A percentile compares a stretch with the other conserved stretches of the same genome.
Conservation (phyloP, 805 yeast genomes). For the Candida gorgasii region DNA sequence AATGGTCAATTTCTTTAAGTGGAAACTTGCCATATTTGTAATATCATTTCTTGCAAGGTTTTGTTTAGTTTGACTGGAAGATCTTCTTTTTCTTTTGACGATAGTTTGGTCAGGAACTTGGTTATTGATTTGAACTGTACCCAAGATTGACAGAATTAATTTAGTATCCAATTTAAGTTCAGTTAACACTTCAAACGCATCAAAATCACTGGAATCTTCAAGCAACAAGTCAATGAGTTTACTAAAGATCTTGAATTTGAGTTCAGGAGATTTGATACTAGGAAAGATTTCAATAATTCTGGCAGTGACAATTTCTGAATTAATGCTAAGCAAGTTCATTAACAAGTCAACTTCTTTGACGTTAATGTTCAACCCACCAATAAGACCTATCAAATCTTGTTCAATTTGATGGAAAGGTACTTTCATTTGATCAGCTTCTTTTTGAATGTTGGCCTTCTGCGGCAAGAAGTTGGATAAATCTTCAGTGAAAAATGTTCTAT, state of each 20-base stretch:
- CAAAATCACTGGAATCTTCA: slow-evolving; percentile 23
- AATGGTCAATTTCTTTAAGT: slow-evolving; percentile 74
- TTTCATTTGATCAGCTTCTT: slow-evolving; percentile 47
- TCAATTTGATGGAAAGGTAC: slow-evolving; percentile 56
- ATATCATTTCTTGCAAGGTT: slow-evolving; percentile 73
- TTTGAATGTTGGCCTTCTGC: slow-evolving; percentile 46
- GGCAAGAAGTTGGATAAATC: slow-evolving; percentile 30
- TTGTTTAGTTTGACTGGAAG: slow-evolving; percentile 74
- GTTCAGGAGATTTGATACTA: slow-evolving; percentile 52
- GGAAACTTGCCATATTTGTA: slow-evolving; percentile 72
- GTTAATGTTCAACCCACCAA: slow-evolving; percentile 41
- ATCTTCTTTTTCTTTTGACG: slow-evolving; percentile 79
- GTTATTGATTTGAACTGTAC: slow-evolving; percentile 57
- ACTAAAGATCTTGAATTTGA: slow-evolving; percentile 54
- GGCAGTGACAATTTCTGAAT: slow-evolving; percentile 46
- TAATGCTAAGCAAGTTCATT: slow-evolving; percentile 44
- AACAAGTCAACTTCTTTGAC: slow-evolving; percentile 60
- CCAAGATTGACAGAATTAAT: slow-evolving; percentile 59
- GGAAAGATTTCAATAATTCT: slow-evolving; percentile 59
- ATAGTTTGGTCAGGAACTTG: slow-evolving; percentile 48
- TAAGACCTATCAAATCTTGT: slow-evolving; percentile 52
- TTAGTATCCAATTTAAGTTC: slow-evolving; percentile 54
- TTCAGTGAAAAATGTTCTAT: slow-evolving; percentile 32
- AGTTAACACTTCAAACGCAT: slow-evolving; percentile 51
- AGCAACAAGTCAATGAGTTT: slow-evolving; percentile 50